A percentile compares a stretch with the other conserved stretches of the same genome.
Conservation (phyloP, 2,329 filamentous ascomycete genomes). For the Aureobasidium sp. region DNA sequence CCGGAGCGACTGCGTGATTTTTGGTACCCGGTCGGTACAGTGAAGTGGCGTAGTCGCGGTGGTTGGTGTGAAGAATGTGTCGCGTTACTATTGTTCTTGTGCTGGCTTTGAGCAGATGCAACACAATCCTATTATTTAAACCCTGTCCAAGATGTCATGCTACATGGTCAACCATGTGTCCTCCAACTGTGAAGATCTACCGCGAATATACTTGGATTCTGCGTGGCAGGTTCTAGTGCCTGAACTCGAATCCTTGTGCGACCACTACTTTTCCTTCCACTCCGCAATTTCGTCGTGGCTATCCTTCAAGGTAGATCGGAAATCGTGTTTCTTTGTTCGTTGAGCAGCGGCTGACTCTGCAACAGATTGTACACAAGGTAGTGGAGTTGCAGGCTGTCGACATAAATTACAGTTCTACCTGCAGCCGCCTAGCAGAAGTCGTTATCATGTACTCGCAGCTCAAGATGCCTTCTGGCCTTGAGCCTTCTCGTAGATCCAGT, state of each 20-base stretch:
- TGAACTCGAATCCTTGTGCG: not conserved
- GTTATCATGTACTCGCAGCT: slow-evolving; percentile 3
- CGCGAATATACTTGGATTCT: slow-evolving; percentile 24
- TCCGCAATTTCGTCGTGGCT: not conserved
- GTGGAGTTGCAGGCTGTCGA: not conserved
- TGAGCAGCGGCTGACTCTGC: not conserved
- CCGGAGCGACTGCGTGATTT: not conserved
- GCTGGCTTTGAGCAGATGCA: slow-evolving; percentile 6
- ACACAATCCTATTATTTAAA: slow-evolving; percentile 19
- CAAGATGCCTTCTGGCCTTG: slow-evolving; percentile 50
- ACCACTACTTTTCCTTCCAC: not conserved
- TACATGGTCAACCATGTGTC: slow-evolving; percentile 21
- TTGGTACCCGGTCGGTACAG: not conserved
- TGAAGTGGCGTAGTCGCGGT: slow-evolving; percentile 3
- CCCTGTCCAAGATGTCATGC: not conserved
- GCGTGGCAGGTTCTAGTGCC: slow-evolving; percentile 22
- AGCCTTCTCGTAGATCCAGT: slow-evolving; percentile 90
- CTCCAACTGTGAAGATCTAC: slow-evolving; percentile 23
- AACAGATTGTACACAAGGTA: not conserved
- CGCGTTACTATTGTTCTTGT: slow-evolving; percentile 19
- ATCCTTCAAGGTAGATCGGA: not conserved
- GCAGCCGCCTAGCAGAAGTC: not conserved
- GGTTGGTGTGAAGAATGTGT: slow-evolving; percentile 6
- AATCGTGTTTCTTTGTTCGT: not conserved
- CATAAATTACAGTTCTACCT: not conserved